Base-by-base conservation (phyloP, 2,329 filamentous ascomycete species). In the Colletotrichum costaricense region DNA sequence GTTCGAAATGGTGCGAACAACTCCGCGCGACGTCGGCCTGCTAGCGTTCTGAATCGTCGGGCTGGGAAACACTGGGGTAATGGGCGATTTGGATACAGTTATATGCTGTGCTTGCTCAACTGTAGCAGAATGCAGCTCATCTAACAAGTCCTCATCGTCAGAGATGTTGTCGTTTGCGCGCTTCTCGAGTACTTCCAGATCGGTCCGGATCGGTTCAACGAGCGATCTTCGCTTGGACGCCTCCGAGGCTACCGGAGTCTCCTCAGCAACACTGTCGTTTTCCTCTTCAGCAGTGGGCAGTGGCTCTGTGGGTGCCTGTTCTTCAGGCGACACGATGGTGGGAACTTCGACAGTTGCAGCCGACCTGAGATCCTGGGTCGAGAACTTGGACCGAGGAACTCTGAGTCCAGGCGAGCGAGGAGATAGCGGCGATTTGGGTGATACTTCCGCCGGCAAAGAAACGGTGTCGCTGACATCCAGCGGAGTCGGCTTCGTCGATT, bases 61-160 rank as follows among this genome's bases (percentile, higher is more conserved):
- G 54, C 78, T 82, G 0, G 88, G 84, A 75, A 89, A 90, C 66
- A 91, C 88, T 0, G 93, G 89, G 16, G 90, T 92, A 55, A 93
- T 90, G n/a, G 95, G 94, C n/a, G 95, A 95, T 81, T 95, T 95
- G 26, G 93, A 91, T 9, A 97, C 91, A 2, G 89, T 89, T 75
- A 97, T 90, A 2, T 94, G 93, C 79, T 92, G 93, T n/a, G 95
- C 95, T 83, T 98, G 91, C 79, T 97, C 89, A 22, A 97, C 85
- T 2, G 93, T 95, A 33, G 95, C 95, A 68, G 91, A 93, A 77
- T 94, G 93, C 68, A 97, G 84, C 82, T 97, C 95, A 70, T 97
- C 93, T 89, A 97, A 93, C 75, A 95, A 89, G 19, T 91, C 93
- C 79, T 97, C 94, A 80, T 96, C 94, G n/a, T 93, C 92, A 30